Conservation (phyloP, 1,139 yeast genomes). For the Taphrina populina region DNA sequence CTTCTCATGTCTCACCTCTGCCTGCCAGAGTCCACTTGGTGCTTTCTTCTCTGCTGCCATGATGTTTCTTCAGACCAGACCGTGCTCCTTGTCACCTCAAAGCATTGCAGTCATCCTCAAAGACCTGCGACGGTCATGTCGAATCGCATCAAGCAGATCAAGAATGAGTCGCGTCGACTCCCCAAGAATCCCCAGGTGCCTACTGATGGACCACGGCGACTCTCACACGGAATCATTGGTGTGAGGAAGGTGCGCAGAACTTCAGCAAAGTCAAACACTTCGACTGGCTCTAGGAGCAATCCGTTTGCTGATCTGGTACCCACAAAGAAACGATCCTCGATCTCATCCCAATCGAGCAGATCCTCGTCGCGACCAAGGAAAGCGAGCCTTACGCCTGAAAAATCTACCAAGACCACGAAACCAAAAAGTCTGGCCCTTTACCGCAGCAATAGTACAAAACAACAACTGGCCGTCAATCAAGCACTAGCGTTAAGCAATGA, state of each 20-base stretch:
- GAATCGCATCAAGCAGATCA: constrained; percentile 23
- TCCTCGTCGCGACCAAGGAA: constrained; percentile 4
- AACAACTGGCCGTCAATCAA: not conserved
- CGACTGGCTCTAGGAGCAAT: constrained; percentile 5
- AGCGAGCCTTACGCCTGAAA: not conserved
- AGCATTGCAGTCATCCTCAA: no score
- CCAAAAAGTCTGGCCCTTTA: not conserved
- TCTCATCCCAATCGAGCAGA: constrained; percentile 1
- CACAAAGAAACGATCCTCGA: not conserved
- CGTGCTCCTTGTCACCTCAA: no score
- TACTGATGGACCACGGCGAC: constrained; percentile 19
- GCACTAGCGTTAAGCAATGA: not conserved
- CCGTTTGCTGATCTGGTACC: constrained; percentile 20
- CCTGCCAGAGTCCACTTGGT: no score
- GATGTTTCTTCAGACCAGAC: no score
- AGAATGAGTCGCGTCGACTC: constrained; percentile 19
- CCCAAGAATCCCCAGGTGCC: constrained; percentile 10
- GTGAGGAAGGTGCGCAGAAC: constrained; percentile 11
- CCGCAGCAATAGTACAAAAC: not conserved
- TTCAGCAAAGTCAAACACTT: constrained; percentile 8
- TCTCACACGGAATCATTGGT: constrained; percentile 27
- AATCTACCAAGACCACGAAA: not conserved
- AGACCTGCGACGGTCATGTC: constrained; percentile 19
- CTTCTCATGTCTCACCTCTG: constrained; percentile 16
- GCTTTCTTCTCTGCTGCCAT: no score